Percentiles rank a stretch among this genome's conserved stretches.
phyloP scores from a whole-genome alignment of 2,329 filamentous ascomycete genomes.

The Epichloe scottii region DNA sequence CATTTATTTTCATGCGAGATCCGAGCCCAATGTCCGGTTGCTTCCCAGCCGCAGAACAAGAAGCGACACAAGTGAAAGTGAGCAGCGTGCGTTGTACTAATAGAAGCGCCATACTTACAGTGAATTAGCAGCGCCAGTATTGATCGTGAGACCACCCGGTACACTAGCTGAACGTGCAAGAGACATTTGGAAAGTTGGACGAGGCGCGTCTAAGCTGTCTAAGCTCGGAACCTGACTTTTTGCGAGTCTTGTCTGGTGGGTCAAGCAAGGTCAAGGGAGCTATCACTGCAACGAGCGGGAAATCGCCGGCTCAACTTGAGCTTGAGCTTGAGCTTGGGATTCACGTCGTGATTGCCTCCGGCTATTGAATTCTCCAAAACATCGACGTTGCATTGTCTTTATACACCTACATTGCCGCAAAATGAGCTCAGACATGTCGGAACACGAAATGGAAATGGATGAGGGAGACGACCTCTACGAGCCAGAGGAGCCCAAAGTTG shows the following conservation, averaged over 20 bases:
- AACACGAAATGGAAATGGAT: constrained; percentile 47
- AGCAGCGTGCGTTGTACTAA: not conserved
- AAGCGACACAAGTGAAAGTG: not conserved
- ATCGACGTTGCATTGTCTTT: too few relatives aligned
- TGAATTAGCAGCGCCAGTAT: constrained; percentile 46
- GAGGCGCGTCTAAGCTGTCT: constrained; percentile 1
- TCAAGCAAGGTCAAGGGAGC: not conserved
- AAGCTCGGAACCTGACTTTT: constrained; percentile 4
- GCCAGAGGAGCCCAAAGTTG: constrained; percentile 39
- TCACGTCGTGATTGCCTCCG: not conserved
- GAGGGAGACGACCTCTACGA: constrained; percentile 58
- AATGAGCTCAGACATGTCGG: constrained; percentile 8
- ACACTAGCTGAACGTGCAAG: constrained; percentile 46
- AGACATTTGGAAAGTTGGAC: constrained; percentile 26
- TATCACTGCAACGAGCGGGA: constrained; percentile 11
- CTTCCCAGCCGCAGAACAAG: not conserved
- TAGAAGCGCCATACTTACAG: constrained; percentile 16
- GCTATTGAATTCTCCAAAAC: too few relatives aligned
- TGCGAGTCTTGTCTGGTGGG: not conserved
- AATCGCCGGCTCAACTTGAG: constrained; percentile 16
- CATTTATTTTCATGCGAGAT: not conserved
- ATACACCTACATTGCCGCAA: too few relatives aligned
- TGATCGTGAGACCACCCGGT: constrained; percentile 49
- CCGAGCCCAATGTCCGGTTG: not conserved
- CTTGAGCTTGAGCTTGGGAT: constrained; percentile 1